Base-by-base conservation (phyloP, 257 asterid species). In the Primulina tabacum region DNA sequence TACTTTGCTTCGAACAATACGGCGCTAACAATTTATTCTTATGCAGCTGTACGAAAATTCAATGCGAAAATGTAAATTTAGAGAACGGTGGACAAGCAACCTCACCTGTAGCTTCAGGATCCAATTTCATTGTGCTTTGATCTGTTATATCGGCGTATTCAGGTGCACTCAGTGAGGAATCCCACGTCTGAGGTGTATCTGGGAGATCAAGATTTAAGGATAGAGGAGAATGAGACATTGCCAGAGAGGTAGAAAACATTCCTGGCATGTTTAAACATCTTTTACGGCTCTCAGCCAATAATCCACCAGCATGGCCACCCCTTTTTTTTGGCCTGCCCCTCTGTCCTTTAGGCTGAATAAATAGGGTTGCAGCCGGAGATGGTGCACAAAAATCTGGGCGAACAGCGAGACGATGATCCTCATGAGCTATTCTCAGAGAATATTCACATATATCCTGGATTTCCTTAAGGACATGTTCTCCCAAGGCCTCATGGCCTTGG, bases 321-420 rank as follows among this genome's bases (percentile, higher is more conserved):
- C 94, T 85, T 71, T 80, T 87, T 76, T 83, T 85, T 5, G 90
- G 88, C 62, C 92, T 83, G 35, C 96, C 90, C 67, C 94, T 78
- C 78, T 82, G 90, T 47, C 37, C 79, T 83, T 78, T 88, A 43
- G 89, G 84, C 1, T 79, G 80, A 38, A 75, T 66, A 67, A 73
- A 71, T 10, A 78, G 75, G 63, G 84, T 77, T 60, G 75, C 73
- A 7, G 76, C 74, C 6, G 73, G 82, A 58, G 83, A 65, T 8
- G 87, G 77, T 67, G 87, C 69, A 32, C 73, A 60, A 47, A 77
- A 34, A 58, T 84, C 92, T 6, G 87, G 83, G 11, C 74, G 81
- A 18, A 81, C 37, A 29, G 78, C 35, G 35, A 88, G 85, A 33
- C 87, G 91, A 65, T 86, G 86, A 74, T 79, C 87, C 79, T 89